phyloP scores from a whole-genome alignment of 768 basidiomycete species.

The Lactarius psammicola region DNA sequence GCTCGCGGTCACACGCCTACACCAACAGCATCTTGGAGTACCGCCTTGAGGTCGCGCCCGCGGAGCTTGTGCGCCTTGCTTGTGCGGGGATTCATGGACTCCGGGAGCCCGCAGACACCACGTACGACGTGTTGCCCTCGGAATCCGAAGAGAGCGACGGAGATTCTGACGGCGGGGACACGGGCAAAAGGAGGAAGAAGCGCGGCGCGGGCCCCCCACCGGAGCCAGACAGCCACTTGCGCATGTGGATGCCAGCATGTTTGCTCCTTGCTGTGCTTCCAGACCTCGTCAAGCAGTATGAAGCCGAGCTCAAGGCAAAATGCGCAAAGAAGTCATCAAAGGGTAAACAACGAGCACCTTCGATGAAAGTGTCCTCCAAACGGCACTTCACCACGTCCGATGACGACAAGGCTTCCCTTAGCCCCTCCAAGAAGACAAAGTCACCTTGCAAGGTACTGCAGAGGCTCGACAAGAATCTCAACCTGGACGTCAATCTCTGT shows the following conservation, averaged over 20 bases:
- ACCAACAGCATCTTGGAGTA: too few species aligned
- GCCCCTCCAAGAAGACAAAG: constrained; percentile 3
- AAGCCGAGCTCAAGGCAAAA: constrained; percentile 42
- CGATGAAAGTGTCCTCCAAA: not conserved
- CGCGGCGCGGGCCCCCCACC: constrained; percentile 43
- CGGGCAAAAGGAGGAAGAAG: constrained; percentile 40
- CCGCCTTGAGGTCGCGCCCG: too few species aligned
- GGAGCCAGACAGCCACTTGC: constrained; percentile 54
- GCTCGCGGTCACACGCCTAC: too few species aligned
- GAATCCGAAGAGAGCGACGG: constrained; percentile 47
- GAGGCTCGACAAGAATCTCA: constrained; percentile 5
- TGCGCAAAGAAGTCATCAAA: constrained; percentile 16
- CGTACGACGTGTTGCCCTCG: constrained; percentile 36
- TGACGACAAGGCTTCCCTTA: too few species aligned
- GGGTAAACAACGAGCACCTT: not conserved
- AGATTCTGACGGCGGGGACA: constrained; percentile 45
- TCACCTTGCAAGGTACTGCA: constrained; percentile 19
- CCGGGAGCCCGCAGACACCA: constrained; percentile 40
- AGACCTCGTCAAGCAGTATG: too few species aligned
- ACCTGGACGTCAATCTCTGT: not conserved
- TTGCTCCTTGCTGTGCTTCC: too few species aligned
- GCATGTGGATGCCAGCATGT: too few species aligned
- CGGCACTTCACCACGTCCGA: too few species aligned
- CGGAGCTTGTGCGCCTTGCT: constrained; percentile 59
- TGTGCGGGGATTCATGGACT: constrained; percentile 65